phyloP scores from a whole-genome alignment of 2,329 filamentous ascomycete genomes.

The Coniochaeta hoffmannii region DNA sequence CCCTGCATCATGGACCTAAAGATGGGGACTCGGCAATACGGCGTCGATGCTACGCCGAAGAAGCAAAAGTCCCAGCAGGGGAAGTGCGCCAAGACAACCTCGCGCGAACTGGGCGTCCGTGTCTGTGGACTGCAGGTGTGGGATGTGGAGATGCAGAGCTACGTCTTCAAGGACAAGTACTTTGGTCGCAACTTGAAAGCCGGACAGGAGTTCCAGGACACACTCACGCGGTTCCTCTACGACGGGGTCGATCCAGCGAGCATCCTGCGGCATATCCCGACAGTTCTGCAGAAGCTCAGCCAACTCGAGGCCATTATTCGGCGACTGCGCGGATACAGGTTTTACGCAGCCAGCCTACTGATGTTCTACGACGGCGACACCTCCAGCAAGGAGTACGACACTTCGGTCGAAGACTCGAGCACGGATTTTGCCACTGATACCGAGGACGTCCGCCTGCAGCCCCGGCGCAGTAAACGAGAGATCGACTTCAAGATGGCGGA shows the following conservation, averaged over 20 bases:
- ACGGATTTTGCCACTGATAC: slow-evolving; percentile 52
- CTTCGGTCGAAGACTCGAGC: slow-evolving; percentile 46
- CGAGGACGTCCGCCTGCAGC: slow-evolving; percentile 39
- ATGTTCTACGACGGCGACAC: slow-evolving; percentile 93
- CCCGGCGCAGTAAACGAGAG: slow-evolving; percentile 43
- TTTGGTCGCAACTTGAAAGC: slow-evolving; percentile 84
- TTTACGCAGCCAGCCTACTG: slow-evolving; percentile 90
- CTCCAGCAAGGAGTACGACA: slow-evolving; percentile 44
- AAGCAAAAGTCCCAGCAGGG: slow-evolving; percentile 89
- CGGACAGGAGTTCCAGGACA: slow-evolving; percentile 81
- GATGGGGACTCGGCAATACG: slow-evolving; percentile 97
- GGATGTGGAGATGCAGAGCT: slow-evolving; percentile 76
- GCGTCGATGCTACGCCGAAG: slow-evolving; percentile 82
- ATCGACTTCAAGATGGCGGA: slow-evolving; percentile 97
- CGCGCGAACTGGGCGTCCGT: slow-evolving; percentile 81
- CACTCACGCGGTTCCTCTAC: slow-evolving; percentile 82
- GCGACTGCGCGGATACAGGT: slow-evolving; percentile 75
- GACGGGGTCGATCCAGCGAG: slow-evolving; percentile 77
- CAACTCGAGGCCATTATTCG: slow-evolving; percentile 78
- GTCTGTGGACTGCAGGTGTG: slow-evolving; percentile 96
- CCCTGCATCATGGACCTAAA: slow-evolving; percentile 97
- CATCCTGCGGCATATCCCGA: slow-evolving; percentile 79
- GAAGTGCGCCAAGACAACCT: slow-evolving; percentile 90
- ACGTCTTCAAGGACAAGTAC: slow-evolving; percentile 98
- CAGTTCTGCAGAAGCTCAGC: slow-evolving; percentile 75